A percentile compares a stretch with the other conserved stretches of the same genome.
phyloP scores from a whole-genome alignment of 768 basidiomycete genomes.

The button mushroom (Agaricus bisporus) region DNA sequence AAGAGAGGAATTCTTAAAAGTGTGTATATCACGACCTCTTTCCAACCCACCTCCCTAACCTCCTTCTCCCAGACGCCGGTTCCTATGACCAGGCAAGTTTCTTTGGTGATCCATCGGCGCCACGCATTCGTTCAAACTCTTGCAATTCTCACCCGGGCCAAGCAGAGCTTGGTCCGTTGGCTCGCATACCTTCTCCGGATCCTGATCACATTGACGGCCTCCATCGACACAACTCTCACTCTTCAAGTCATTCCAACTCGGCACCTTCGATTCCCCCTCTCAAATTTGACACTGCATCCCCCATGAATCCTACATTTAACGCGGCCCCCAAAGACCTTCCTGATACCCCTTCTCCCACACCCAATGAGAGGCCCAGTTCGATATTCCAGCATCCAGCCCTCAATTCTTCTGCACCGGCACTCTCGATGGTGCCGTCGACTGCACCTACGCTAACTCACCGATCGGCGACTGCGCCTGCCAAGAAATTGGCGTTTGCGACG shows the following conservation, averaged over 20 bases:
- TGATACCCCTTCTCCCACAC: conserved; percentile 27
- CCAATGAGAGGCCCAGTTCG: conserved; percentile 39
- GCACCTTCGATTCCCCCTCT: conserved; percentile 43
- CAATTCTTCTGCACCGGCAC: conserved; percentile 86
- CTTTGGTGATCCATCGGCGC: conserved; percentile 39
- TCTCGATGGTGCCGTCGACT: conserved; percentile 50
- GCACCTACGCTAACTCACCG: conserved; percentile 60
- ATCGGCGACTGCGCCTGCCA: conserved; percentile 61
- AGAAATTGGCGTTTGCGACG: conserved; percentile 81
- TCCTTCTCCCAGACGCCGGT: conserved; percentile 47
- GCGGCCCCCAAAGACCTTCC: conserved; percentile 15
- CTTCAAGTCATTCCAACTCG: conserved; percentile 32
- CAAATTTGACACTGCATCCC: conserved; percentile 43
- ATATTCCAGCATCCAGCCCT: conserved; percentile 77
- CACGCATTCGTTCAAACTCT: conserved; percentile 75
- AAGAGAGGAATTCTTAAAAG: conserved; percentile 87
- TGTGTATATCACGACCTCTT: conserved; percentile 31
- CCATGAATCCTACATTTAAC: conserved; percentile 18
- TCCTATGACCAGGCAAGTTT: conserved; percentile 62
- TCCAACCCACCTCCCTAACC: not conserved
- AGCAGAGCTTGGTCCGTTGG: conserved; percentile 65
- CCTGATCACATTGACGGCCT: conserved; percentile 87
- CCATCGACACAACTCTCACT: conserved; percentile 58
- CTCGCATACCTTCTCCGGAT: conserved; percentile 77
- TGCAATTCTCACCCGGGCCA: conserved; percentile 55